Evolutionary conservation across 2,329 filamentous ascomycete species (phyloP).

Genomic region (Curvularia sp.): DNA sequence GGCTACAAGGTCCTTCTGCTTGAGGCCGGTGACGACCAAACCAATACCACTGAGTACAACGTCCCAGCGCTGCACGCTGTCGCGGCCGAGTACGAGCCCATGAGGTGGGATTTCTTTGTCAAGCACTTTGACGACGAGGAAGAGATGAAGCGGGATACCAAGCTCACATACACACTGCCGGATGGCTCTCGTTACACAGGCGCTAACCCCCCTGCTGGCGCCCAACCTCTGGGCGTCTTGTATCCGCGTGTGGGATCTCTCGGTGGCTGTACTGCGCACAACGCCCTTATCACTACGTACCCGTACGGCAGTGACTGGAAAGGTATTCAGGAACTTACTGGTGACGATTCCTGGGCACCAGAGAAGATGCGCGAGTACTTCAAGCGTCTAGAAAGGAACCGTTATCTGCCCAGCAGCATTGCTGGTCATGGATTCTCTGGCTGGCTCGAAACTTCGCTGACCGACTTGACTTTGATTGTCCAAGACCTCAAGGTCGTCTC

Average conservation of each 20-base stretch:
- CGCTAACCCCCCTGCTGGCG: slow-evolving; percentile 58
- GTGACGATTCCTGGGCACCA: slow-evolving; percentile 65
- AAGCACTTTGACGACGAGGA: slow-evolving; percentile 63
- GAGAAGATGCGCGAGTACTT: slow-evolving; percentile 67
- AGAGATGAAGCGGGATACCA: slow-evolving; percentile 60
- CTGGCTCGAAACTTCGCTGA: slow-evolving; percentile 61
- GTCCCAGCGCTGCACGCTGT: slow-evolving; percentile 61
- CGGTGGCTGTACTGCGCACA: slow-evolving; percentile 66
- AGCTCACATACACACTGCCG: slow-evolving; percentile 57
- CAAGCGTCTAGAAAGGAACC: slow-evolving; percentile 58
- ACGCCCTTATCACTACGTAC: slow-evolving; percentile 64
- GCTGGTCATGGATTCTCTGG: slow-evolving; percentile 64
- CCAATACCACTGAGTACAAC: slow-evolving; percentile 55
- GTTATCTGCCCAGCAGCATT: slow-evolving; percentile 55
- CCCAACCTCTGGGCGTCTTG: slow-evolving; percentile 59
- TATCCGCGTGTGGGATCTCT: slow-evolving; percentile 64
- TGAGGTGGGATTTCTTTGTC: slow-evolving; percentile 68
- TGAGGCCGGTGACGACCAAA: slow-evolving; percentile 65
- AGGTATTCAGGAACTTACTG: slow-evolving; percentile 63
- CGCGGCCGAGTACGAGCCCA: slow-evolving; percentile 61
- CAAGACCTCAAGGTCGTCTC: slow-evolving; percentile 62
- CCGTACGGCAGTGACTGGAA: slow-evolving; percentile 66
- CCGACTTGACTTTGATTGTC: slow-evolving; percentile 58
- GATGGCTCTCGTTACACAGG: slow-evolving; percentile 57
- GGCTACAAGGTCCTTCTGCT: slow-evolving; percentile 65